Conservation (phyloP, 805 yeast genomes). For the Wickerhamiella lipophila region DNA sequence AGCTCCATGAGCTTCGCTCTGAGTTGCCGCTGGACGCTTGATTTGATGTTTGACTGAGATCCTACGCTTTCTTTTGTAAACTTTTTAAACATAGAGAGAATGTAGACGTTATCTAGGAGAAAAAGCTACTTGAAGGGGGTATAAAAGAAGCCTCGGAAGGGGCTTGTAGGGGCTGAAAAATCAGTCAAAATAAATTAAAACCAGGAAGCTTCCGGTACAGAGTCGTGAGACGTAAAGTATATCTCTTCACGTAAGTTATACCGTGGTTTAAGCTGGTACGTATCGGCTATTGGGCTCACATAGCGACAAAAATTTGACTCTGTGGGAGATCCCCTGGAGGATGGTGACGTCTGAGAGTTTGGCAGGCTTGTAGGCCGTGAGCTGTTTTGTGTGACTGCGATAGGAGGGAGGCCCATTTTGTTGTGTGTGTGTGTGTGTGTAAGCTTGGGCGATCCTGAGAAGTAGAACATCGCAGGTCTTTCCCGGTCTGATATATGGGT, state of each 20-base stretch:
- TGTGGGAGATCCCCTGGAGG: conserved; percentile 7
- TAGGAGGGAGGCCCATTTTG: conserved; percentile 2
- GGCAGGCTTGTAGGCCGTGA: conserved; percentile 9
- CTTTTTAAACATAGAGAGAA: conserved; percentile 24
- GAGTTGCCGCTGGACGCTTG: conserved; percentile 86
- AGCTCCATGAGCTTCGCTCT: conserved; percentile 59
- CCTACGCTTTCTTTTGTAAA: conserved; percentile 80
- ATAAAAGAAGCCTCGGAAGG: background rate
- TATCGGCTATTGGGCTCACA: conserved; percentile 9
- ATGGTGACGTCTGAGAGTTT: background rate
- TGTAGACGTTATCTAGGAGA: background rate
- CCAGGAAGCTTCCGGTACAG: conserved; percentile 5
- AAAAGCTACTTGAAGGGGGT: background rate
- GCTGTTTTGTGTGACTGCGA: conserved; percentile 8
- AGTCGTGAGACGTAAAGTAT: background rate
- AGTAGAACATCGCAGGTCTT: background rate
- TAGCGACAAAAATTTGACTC: conserved; percentile 7
- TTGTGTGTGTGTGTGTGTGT: background rate
- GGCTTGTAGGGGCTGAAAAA: background rate
- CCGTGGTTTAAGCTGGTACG: conserved; percentile 1
- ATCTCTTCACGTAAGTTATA: conserved; percentile 10
- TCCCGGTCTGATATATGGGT: background rate
- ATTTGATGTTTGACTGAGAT: conserved; percentile 80
- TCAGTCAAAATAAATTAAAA: conserved; percentile 6
- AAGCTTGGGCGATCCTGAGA: background rate